phyloP scores from a whole-genome alignment of 805 yeast genomes.

The Cephaloascus fragrans region DNA sequence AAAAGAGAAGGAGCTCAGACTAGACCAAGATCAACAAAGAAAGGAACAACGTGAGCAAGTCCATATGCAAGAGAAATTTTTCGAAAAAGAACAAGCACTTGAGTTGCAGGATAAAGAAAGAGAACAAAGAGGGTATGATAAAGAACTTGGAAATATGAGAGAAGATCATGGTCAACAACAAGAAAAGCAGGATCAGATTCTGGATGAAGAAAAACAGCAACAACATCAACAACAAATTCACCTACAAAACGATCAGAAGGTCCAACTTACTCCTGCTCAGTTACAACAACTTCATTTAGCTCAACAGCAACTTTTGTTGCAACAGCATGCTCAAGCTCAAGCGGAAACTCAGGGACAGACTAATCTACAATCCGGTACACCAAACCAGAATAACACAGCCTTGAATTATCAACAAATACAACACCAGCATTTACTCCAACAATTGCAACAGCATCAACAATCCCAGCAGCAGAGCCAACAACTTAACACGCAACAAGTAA shows the following conservation, averaged over 20 bases:
- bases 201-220: slow-evolving; percentile 9
- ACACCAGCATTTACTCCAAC: slow-evolving; percentile 15
- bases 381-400: background rate
- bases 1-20: too few species aligned
- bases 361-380: background rate
- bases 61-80: too few species aligned
- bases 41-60: slow-evolving; percentile 13
- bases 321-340: slow-evolving; percentile 1
- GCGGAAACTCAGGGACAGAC: background rate
- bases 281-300: slow-evolving; percentile 12
- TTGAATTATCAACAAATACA: slow-evolving; percentile 4
- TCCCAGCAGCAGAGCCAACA: slow-evolving; percentile 16
- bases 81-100: too few species aligned
- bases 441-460: slow-evolving; percentile 21
- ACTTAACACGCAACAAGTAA: slow-evolving; percentile 14
- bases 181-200: slow-evolving; percentile 7
- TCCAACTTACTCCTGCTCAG: slow-evolving; percentile 23
- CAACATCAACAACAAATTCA: slow-evolving; percentile 4
- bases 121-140: too few species aligned
- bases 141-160: too few species aligned
- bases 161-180: background rate
- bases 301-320: background rate
- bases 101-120: too few species aligned
- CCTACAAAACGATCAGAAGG: slow-evolving; percentile 11
- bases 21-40: too few species aligned